Percentiles rank a stretch among this genome's conserved stretches.
Evolutionary conservation across 805 yeast genomes (phyloP).

Genomic region (Candida maris): DNA sequence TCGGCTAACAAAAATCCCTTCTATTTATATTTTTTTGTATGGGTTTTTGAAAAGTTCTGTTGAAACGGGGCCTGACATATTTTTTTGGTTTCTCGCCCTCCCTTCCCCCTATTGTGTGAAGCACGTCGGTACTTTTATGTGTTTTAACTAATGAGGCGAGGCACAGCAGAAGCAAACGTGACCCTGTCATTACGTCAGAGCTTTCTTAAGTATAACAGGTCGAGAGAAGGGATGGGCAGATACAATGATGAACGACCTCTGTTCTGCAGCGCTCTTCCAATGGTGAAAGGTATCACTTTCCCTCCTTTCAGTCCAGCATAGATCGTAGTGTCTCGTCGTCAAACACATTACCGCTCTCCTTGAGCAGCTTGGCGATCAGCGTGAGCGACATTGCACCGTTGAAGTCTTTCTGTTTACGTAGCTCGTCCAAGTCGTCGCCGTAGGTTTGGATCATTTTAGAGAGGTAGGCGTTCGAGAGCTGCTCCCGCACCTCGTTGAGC

Average conservation of each 20-base stretch:
- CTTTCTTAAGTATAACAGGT: too few species aligned
- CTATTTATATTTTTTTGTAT: neutral
- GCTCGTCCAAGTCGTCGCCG: conserved; percentile 56
- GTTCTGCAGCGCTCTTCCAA: too few species aligned
- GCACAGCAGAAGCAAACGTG: too few species aligned
- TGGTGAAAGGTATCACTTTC: neutral
- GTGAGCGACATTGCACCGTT: conserved; percentile 49
- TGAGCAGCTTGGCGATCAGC: conserved; percentile 53
- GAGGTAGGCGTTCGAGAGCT: conserved; percentile 49
- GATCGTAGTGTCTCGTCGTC: conserved; percentile 46
- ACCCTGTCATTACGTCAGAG: too few species aligned
- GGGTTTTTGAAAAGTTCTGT: conserved; percentile 1
- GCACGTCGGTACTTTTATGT: too few species aligned
- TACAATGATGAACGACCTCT: too few species aligned
- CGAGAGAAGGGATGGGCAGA: too few species aligned
- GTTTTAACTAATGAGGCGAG: too few species aligned
- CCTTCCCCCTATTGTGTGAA: neutral
- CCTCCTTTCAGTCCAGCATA: conserved; percentile 6
- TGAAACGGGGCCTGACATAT: neutral
- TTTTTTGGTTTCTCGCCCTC: neutral
- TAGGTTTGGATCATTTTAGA: conserved; percentile 54
- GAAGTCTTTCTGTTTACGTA: conserved; percentile 64
- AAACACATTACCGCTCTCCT: conserved; percentile 56
- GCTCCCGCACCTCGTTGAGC: conserved; percentile 30
- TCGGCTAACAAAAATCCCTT: neutral